phyloP scores from a whole-genome alignment of 495 filamentous ascomycete species.

The Wilcoxina mikolae region DNA sequence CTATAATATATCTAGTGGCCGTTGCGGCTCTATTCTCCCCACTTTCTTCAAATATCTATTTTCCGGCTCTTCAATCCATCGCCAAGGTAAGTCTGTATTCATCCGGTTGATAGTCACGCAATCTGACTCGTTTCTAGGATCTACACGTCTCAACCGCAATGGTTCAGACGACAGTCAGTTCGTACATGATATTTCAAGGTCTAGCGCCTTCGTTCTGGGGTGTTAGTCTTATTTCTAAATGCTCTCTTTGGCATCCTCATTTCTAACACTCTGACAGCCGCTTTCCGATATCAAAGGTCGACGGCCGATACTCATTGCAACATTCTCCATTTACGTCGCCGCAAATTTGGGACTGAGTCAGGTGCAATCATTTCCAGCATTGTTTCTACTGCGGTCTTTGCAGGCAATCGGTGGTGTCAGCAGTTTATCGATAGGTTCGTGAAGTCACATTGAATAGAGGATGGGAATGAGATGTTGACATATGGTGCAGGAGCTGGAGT shows the following conservation, averaged over 20 bases:
- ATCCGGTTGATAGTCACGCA: background rate
- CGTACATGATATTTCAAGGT: slow-evolving; percentile 4
- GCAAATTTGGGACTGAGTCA: background rate
- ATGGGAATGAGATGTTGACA: no score
- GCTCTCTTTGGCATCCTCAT: background rate
- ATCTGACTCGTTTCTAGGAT: background rate
- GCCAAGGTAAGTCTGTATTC: background rate
- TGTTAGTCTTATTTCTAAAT: background rate
- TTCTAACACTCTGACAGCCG: background rate
- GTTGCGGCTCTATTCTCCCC: background rate
- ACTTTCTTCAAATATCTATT: slow-evolving; percentile 2
- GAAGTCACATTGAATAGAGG: no score
- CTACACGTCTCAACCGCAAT: background rate
- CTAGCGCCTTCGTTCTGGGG: slow-evolving; percentile 4
- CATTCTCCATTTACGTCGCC: background rate
- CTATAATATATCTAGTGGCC: background rate
- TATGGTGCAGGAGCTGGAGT: background rate
- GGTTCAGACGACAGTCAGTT: background rate
- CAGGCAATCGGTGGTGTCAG: background rate
- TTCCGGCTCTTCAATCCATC: background rate
- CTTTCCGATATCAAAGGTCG: background rate
- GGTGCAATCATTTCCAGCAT: background rate
- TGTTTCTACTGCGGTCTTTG: background rate
- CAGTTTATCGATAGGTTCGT: background rate
- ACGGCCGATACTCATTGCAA: slow-evolving; percentile 2